phyloP scores from a whole-genome alignment of 148 eudicot genomes.

The Camellia granthamiana region DNA sequence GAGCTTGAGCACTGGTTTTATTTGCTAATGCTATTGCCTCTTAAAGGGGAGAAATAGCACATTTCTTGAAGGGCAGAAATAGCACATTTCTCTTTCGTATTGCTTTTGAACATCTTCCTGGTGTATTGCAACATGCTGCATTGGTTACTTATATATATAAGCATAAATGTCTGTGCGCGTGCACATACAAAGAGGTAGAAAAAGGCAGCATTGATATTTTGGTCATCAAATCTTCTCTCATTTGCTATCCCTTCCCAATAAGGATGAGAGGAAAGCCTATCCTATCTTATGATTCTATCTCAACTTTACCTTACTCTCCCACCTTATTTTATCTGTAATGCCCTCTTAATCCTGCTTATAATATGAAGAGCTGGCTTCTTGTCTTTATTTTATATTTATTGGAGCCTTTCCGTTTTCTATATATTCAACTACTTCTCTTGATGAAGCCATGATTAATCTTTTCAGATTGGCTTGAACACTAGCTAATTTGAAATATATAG shows the following conservation, averaged over 20 bases:
- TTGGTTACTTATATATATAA: neutral
- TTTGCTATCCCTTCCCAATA: too few species aligned
- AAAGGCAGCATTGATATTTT: neutral
- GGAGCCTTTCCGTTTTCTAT: neutral
- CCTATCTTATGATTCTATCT: too few species aligned
- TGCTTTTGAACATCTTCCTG: neutral
- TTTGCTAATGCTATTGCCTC: too few species aligned
- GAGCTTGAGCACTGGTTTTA: neutral
- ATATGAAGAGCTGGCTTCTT: neutral
- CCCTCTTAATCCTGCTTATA: neutral
- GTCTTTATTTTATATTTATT: neutral
- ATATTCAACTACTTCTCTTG: neutral
- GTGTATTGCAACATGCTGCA: neutral
- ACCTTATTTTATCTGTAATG: neutral
- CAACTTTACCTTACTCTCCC: too few species aligned
- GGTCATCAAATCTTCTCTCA: neutral
- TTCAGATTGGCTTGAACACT: neutral
- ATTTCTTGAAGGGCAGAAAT: too few species aligned
- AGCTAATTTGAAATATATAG: neutral
- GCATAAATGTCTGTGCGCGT: too few species aligned
- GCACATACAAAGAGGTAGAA: neutral
- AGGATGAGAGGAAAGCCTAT: too few species aligned
- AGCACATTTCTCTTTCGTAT: too few species aligned
- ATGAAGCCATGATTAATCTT: neutral
- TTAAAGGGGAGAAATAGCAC: too few species aligned